phyloP scores from a whole-genome alignment of 2,329 filamentous ascomycete genomes.

The Epichloe coenophiala region DNA sequence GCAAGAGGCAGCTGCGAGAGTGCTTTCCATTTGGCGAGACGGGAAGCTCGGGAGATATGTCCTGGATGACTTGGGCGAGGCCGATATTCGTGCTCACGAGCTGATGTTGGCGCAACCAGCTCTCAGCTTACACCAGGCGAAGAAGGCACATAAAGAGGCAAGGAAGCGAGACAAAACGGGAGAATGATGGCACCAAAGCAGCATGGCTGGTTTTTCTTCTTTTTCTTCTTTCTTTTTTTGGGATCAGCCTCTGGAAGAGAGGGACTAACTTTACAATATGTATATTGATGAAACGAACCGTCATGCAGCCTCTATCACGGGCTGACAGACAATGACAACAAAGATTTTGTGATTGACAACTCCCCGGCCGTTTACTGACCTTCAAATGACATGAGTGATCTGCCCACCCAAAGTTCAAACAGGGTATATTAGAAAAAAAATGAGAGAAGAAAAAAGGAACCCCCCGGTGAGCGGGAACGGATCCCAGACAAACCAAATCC shows the following conservation, averaged over 20 bases:
- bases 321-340: not conserved
- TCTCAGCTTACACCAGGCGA: conserved; percentile 54
- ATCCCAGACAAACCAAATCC: not conserved
- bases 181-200: not conserved
- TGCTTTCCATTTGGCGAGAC: conserved; percentile 69
- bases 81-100: conserved; percentile 37
- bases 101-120: conserved; percentile 31
- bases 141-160: conserved; percentile 50
- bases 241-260: not conserved
- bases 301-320: not conserved
- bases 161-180: conserved; percentile 28
- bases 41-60: conserved; percentile 66
- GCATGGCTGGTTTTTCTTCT: too few relatives aligned
- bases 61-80: conserved; percentile 60
- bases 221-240: too few relatives aligned
- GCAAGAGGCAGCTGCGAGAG: conserved; percentile 62
- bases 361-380: not conserved
- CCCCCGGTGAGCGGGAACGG: not conserved
- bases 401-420: not conserved
- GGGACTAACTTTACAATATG: not conserved
- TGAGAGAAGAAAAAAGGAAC: not conserved
- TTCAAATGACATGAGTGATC: not conserved
- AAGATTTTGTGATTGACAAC: not conserved
- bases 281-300: not conserved
- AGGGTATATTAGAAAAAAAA: conserved; percentile 9